Percentiles rank a stretch among this genome's conserved stretches.
These are phyloP conservation scores for Kalmusia sp. DNA, from an alignment of 2,329 filamentous ascomycete genomes.

Conservation along the genomic window DNA sequence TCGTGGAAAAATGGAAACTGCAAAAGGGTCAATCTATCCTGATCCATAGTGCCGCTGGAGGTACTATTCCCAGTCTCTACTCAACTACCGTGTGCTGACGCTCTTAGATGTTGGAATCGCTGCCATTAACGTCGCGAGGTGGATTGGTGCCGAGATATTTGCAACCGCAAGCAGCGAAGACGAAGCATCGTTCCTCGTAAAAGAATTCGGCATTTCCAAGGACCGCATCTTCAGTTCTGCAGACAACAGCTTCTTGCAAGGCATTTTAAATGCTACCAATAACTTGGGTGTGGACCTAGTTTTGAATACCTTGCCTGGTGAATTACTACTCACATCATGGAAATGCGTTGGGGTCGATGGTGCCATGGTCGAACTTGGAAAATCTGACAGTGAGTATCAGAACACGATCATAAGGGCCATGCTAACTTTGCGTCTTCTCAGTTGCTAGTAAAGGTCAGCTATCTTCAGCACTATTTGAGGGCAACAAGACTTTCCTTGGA, in stretches of 20 bases:
- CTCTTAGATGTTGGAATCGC: not conserved
- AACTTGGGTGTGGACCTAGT: not conserved
- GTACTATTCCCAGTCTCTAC: not conserved
- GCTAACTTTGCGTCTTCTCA: not conserved
- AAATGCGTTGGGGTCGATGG: not conserved
- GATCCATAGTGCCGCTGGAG: not conserved
- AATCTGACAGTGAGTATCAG: not conserved
- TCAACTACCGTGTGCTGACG: not conserved
- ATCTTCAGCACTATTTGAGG: not conserved
- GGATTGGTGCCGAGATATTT: not conserved
- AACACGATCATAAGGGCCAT: not conserved
- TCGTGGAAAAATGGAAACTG: slow-evolving; percentile 13
- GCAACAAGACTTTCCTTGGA: not conserved
- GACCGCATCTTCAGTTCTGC: not conserved
- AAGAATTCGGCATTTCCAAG: not conserved
- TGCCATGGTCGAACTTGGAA: not conserved
- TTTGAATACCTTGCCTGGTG: not conserved
- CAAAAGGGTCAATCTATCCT: slow-evolving; percentile 7
- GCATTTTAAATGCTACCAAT: not conserved
- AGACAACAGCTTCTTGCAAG: not conserved
- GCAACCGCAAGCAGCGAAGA: not conserved
- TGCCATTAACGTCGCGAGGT: not conserved
- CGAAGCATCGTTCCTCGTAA: not conserved
- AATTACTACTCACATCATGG: not conserved
- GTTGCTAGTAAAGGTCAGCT: not conserved